Conservation (phyloP, 441 rosid genomes). For the Viola pubescens region DNA sequence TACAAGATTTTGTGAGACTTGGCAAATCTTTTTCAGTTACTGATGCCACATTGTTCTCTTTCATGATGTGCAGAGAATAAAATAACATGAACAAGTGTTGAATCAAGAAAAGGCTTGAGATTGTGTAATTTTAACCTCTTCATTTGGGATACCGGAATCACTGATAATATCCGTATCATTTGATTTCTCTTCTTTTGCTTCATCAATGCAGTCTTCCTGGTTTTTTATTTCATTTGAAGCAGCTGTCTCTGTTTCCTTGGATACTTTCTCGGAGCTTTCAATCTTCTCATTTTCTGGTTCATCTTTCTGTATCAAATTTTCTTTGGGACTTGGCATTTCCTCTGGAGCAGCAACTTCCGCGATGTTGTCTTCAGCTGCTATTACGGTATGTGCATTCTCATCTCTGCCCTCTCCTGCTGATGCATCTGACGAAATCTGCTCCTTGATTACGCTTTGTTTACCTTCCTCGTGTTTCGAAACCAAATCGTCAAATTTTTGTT, state of each 20-base stretch:
- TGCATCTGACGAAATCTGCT: constrained; percentile 7
- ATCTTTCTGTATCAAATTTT: constrained; percentile 17
- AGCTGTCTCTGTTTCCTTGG: background rate
- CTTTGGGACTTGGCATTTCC: background rate
- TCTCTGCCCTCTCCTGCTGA: constrained; percentile 12
- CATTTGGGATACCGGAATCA: background rate
- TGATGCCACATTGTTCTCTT: background rate
- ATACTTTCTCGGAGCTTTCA: constrained; percentile 7
- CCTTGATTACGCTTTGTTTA: constrained; percentile 3
- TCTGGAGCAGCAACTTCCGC: constrained; percentile 7
- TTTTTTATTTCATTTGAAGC: constrained; percentile 10
- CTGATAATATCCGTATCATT: background rate
- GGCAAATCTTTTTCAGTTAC: background rate
- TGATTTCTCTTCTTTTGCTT: constrained; percentile 4
- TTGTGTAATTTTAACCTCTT: constrained; percentile 7
- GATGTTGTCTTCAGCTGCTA: constrained; percentile 9
- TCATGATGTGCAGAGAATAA: background rate
- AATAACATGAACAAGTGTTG: background rate
- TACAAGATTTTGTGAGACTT: background rate
- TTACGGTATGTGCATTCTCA: background rate
- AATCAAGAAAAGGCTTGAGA: constrained; percentile 2
- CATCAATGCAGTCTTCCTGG: background rate
- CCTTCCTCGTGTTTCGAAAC: constrained; percentile 13
- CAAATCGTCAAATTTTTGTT: constrained; percentile 14
- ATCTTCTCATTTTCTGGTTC: constrained; percentile 20